Evolutionary conservation across 2,329 filamentous ascomycete genomes (phyloP).

Genomic region (Aureobasidium sp.): DNA sequence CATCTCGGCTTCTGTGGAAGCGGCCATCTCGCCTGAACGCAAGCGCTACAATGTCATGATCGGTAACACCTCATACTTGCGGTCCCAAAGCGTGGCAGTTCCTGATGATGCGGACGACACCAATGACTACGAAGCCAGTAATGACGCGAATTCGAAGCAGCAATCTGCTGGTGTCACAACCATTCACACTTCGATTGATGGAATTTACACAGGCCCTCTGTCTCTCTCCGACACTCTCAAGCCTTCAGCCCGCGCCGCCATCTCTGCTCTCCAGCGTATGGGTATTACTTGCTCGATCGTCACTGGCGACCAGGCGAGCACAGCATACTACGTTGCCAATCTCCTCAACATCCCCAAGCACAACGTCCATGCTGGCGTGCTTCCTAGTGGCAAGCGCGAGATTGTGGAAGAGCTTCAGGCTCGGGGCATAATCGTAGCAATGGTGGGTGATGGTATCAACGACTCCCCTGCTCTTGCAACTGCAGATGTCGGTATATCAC

Average conservation of each 20-base stretch:
- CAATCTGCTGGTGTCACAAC: constrained; percentile 65
- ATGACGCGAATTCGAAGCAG: constrained; percentile 19
- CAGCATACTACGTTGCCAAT: constrained; percentile 73
- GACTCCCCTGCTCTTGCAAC: constrained; percentile 92
- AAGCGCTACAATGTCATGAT: constrained; percentile 70
- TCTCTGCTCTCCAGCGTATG: constrained; percentile 75
- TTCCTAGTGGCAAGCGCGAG: constrained; percentile 80
- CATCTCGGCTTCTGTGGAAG: constrained; percentile 73
- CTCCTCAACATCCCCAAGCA: constrained; percentile 70
- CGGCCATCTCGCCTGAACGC: constrained; percentile 58
- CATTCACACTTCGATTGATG: constrained; percentile 85
- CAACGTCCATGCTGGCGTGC: constrained; percentile 78
- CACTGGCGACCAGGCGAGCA: constrained; percentile 81
- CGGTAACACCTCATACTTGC: constrained; percentile 73
- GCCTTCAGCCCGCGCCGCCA: constrained; percentile 69
- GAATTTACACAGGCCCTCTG: constrained; percentile 69
- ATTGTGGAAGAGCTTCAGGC: constrained; percentile 73
- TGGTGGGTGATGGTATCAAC: constrained; percentile 98
- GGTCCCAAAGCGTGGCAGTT: constrained; percentile 59
- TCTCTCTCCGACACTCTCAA: constrained; percentile 88
- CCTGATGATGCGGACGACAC: constrained; percentile 51
- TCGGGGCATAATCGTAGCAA: constrained; percentile 71
- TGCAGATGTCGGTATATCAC: constrained; percentile 85
- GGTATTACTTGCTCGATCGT: constrained; percentile 84
- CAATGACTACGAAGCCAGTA: constrained; percentile 16